These are phyloP conservation scores for Pseudevernia furfuracea DNA, from an alignment of 495 filamentous ascomycete species.

Conservation along the genomic window DNA sequence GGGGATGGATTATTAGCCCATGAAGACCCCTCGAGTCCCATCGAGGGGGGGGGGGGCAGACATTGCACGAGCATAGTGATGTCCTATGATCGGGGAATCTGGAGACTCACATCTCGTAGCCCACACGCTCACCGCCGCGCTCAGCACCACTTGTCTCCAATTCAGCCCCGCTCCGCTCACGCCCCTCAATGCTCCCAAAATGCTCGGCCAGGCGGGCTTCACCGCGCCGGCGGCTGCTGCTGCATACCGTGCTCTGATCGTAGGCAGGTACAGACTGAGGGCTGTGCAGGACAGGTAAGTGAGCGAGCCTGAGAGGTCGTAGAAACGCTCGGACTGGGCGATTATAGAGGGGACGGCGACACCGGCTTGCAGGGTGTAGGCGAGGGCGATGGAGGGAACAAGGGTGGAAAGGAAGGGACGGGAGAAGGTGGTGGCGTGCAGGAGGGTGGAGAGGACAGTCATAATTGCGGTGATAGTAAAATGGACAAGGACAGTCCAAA, in stretches of 20 bases:
- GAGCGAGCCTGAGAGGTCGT: slow-evolving; percentile 54
- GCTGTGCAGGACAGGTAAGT: slow-evolving; percentile 54
- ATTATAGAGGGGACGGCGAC: slow-evolving; percentile 53
- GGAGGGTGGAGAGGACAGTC: slow-evolving; percentile 43
- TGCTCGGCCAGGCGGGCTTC: slow-evolving; percentile 42
- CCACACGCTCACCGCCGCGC: slow-evolving; percentile 50
- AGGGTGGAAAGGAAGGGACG: slow-evolving; percentile 53
- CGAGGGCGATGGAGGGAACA: slow-evolving; percentile 49
- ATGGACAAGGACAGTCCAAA: neutral
- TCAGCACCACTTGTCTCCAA: slow-evolving; percentile 55
- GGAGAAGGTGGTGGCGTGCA: slow-evolving; percentile 49
- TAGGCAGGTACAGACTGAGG: slow-evolving; percentile 51
- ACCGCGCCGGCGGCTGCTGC: slow-evolving; percentile 31
- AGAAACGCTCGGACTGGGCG: slow-evolving; percentile 53
- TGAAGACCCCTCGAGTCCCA: slow-evolving; percentile 1
- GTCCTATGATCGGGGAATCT: too few relatives aligned
- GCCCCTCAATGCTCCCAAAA: slow-evolving; percentile 35
- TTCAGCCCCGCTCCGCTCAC: slow-evolving; percentile 37
- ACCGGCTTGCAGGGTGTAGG: slow-evolving; percentile 32
- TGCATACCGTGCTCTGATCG: slow-evolving; percentile 43
- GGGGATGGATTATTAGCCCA: neutral
- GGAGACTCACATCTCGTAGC: slow-evolving; percentile 44
- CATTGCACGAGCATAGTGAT: neutral
- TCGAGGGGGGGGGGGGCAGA: too few relatives aligned
- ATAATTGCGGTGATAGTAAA: slow-evolving; percentile 27